phyloP scores from a whole-genome alignment of 352 stramenopile genomes.

The Phytophthora vignae region DNA sequence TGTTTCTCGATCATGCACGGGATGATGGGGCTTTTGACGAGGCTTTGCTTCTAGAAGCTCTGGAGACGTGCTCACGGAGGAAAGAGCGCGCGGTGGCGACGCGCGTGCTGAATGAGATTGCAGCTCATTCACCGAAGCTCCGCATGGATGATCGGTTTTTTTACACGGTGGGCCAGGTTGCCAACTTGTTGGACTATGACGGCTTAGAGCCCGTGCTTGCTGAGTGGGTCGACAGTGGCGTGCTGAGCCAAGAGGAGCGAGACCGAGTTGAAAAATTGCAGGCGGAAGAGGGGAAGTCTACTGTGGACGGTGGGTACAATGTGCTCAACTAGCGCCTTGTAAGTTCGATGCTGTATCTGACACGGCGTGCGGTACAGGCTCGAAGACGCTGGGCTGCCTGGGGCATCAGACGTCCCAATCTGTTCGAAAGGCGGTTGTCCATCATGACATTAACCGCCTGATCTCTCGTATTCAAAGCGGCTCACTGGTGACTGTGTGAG shows the following conservation, averaged over 20 bases:
- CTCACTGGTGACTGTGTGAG: slow-evolving; percentile 68
- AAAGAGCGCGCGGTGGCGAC: slow-evolving; percentile 45
- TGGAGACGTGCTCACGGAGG: slow-evolving; percentile 60
- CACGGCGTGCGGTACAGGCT: slow-evolving; percentile 6
- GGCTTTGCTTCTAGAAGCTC: slow-evolving; percentile 62
- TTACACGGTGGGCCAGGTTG: slow-evolving; percentile 50
- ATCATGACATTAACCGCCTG: slow-evolving; percentile 75
- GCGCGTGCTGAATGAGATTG: slow-evolving; percentile 48
- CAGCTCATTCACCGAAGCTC: slow-evolving; percentile 40
- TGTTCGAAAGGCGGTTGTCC: slow-evolving; percentile 68
- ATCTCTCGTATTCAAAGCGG: slow-evolving; percentile 55
- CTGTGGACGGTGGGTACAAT: slow-evolving; percentile 21
- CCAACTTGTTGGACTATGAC: slow-evolving; percentile 41
- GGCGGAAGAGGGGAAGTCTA: slow-evolving; percentile 19
- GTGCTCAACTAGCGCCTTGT: neutral
- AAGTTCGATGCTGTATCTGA: neutral
- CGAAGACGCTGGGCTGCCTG: slow-evolving; percentile 64
- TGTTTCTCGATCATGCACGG: slow-evolving; percentile 56
- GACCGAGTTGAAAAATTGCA: slow-evolving; percentile 27
- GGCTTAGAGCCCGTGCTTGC: slow-evolving; percentile 36
- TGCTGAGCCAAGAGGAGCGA: slow-evolving; percentile 51
- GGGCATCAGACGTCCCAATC: slow-evolving; percentile 72
- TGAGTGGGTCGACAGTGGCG: slow-evolving; percentile 45
- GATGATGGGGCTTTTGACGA: slow-evolving; percentile 68
- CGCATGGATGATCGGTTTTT: slow-evolving; percentile 56